Evolutionary conservation across 2,329 filamentous ascomycete genomes (phyloP), one percentile per base, ranked within the genome.

Genomic region (Claviceps purpurea): DNA sequence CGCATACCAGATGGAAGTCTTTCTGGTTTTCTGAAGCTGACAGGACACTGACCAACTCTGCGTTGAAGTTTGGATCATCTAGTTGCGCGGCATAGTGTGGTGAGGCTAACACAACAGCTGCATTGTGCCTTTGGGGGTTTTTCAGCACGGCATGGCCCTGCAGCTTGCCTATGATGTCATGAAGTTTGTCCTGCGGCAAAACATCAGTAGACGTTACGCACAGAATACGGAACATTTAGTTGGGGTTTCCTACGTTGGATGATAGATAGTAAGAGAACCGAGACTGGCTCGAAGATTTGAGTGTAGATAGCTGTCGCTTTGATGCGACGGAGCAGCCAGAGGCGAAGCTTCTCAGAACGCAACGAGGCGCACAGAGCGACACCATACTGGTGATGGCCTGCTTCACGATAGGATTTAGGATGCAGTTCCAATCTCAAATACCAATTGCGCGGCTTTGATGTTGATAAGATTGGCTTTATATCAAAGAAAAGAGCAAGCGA

Each of bases 31-130:
- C 57, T 24, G 63, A 59, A 44, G 75, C 74, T 16, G 73, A 68
- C 24, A 80, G 65, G 62, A 75, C 70, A 10, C 66, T 61, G 11
- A 72, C 69, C 49, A 79, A 68, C 5, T 68, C 59, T 14, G 49
- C 46, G 61, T 75, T 69, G 54, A 76, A 73, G 0, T 47, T 56
- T 26, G 64, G 58, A 52, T 78, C 70, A 8, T 73, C 69, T 3
- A 80, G 61, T 65, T 71, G 73, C 11, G 64, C 63, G n/a, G 74
- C 68, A 50, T 77, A 70, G 16, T 70, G 61, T 24, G 69, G 71
- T 20, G 76, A 78, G 18, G 71, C 70, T 10, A 81, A 65, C 18
- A 81, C 64, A 22, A 78, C 70, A 16, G 72, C 71, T 6, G 70
- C 72, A 56, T 74, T 57, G 42, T 67, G 64, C 11, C 54, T 54